Evolutionary conservation across 805 yeast genomes (phyloP), one percentile per base, ranked within the genome.

Genomic region (Vanderwaltozyma verrucispora): DNA sequence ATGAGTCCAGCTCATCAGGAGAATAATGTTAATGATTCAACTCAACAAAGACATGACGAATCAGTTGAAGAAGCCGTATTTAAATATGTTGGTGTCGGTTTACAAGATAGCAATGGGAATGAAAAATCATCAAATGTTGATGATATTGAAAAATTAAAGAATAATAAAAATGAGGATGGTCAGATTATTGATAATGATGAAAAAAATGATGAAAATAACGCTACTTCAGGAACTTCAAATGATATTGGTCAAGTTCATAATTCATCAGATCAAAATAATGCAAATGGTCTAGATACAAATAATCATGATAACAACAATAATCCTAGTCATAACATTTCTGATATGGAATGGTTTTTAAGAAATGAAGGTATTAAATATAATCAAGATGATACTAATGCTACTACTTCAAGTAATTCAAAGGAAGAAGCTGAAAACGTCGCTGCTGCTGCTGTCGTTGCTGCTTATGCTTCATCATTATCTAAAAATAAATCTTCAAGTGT

Each of bases 61-160:
- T 62, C 69, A 40, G 92, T 80, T 3, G 92, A 80, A 49, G 92
- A 82, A 14, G 92, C 87, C 0, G 87, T 82, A 14, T 68, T 81
- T 74, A 69, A 73, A 38, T 73, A 74, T 47, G 89, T 80, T 12
- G 85, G 81, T 15, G 81, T 79, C 6, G 71, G 77, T 1, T 56
- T 79, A 30, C 74, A 24, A 8, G 27, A 26, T 21, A 13, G 17
- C 14, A 32, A 37, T 13, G 25, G 33, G 10, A 27, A 43, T 23
- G 53, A 53, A 32, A 46, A 53, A 12, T 49, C 50, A 8, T 21
- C 23, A 21, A 21, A 21, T 7, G 54, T 51, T 24, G 50, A 47
- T 26, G 49, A 38, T 12, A 55, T 42, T 12, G 52, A 49, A 10
- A 43, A 34, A n/a, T 42, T 43, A 20, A 30, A 32, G 21, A 29